Evolutionary conservation across 2,329 filamentous ascomycete species (phyloP).

Genomic region (Ascocoryne sarcoides): DNA sequence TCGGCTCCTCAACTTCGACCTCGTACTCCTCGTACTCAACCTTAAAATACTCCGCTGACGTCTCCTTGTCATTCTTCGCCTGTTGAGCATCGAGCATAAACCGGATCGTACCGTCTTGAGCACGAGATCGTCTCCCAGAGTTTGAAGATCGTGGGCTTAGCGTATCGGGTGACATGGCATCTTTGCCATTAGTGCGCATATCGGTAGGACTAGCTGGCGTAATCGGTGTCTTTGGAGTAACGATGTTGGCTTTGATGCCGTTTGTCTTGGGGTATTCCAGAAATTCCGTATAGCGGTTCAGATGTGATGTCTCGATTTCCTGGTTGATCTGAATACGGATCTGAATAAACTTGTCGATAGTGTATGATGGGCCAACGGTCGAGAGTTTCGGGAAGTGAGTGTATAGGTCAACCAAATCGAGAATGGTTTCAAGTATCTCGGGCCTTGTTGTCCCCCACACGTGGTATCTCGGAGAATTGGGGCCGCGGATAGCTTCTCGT

Average conservation of each 20-base stretch:
- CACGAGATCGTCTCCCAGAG: constrained; percentile 21
- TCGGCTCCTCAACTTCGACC: constrained; percentile 62
- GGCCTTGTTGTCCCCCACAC: constrained; percentile 39
- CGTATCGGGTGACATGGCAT: constrained; percentile 23
- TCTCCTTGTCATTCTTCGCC: constrained; percentile 61
- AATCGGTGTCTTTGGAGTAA: constrained; percentile 29
- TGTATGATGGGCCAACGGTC: constrained; percentile 62
- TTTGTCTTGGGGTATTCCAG: constrained; percentile 34
- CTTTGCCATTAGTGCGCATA: constrained; percentile 23
- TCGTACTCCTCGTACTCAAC: constrained; percentile 71
- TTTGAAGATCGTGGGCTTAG: constrained; percentile 25
- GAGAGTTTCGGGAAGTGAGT: constrained; percentile 73
- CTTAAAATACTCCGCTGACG: constrained; percentile 59
- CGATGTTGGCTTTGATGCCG: constrained; percentile 27
- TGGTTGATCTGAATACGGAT: constrained; percentile 82
- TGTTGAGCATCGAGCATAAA: constrained; percentile 81
- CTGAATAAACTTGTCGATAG: constrained; percentile 71
- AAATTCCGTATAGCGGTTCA: constrained; percentile 56
- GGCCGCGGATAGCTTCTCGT: constrained; percentile 39
- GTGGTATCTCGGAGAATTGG: constrained; percentile 38
- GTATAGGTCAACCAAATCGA: constrained; percentile 88
- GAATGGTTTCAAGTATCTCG: constrained; percentile 64
- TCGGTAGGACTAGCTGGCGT: constrained; percentile 29
- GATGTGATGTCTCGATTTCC: constrained; percentile 56
- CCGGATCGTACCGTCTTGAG: constrained; percentile 67